Evolutionary conservation across 352 stramenopile species (phyloP), one percentile per base, ranked within the genome.

Genomic region (Phytophthora pinifolia): DNA sequence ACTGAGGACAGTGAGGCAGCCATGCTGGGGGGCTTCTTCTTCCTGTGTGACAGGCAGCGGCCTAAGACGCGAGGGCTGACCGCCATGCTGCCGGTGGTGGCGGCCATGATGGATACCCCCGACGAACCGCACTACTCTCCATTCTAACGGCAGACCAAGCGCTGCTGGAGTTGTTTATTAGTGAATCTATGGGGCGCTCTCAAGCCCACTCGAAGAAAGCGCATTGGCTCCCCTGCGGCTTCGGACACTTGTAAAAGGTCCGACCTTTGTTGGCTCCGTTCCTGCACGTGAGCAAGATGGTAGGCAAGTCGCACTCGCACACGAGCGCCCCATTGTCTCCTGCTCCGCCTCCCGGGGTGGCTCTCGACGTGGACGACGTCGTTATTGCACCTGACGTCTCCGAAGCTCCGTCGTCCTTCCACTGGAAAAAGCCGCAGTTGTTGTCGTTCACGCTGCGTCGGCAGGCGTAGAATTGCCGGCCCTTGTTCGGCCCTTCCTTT

Each of bases 191-290:
- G 25, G 17, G 35, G 18, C 15, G 43, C 50, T 77, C 78, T 20
- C 70, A 60, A 12, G 73, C 78, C 95, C 95, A 98, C 64, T 97
- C 61, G 73, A 98, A 98, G 70, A 96, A 97, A 56, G 80, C 72
- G 49, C 91, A 97, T 56, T 97, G 85, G 31, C 83, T 78, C 22
- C 80, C 83, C 36, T 86, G 76, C 42, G 78, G 79, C 14, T 86
- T 85, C 9, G 84, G 80, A 60, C 95, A 98, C 42, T 92, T 96
- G 79, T 88, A 98, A 59, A 98, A 98, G 44, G 85, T 90, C 34
- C 93, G 79, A 22, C 94, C 95, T 29, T 92, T 87, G 63, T 98
- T 98, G 7, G 51, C 43, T 22, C 76, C 81, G 37, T 78, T 89
- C n/a, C 68, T 80, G 35, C 79, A 89, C 7, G 79, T 85, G 31